Evolutionary conservation across 2,329 filamentous ascomycete species (phyloP).

Genomic region (Aureobasidium sp.): DNA sequence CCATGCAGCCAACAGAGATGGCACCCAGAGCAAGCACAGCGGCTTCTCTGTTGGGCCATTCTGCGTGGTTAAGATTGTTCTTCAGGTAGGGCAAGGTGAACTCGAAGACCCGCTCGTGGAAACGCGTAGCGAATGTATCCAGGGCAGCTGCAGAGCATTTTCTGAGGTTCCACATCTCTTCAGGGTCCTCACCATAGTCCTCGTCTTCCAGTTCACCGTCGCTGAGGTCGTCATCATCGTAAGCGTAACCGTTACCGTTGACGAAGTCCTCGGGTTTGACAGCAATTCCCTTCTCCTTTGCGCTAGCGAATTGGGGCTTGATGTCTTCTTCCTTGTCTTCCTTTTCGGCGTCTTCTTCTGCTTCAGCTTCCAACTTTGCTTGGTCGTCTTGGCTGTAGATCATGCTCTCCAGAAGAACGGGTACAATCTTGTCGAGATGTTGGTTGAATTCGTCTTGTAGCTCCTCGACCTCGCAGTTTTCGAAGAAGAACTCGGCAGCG

Average conservation of each 20-base stretch:
- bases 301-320: conserved; percentile 80
- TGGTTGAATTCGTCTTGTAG: conserved; percentile 69
- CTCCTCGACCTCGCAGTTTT: conserved; percentile 77
- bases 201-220: conserved; percentile 82
- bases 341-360: conserved; percentile 75
- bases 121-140: conserved; percentile 88
- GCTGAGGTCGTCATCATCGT: conserved; percentile 65
- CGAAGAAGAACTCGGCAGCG: conserved; percentile 95
- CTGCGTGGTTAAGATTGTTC: conserved; percentile 74
- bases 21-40: conserved; percentile 90
- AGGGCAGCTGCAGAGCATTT: conserved; percentile 96
- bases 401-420: conserved; percentile 88
- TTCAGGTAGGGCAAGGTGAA: conserved; percentile 88
- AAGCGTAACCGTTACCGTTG: conserved; percentile 28
- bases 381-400: conserved; percentile 94
- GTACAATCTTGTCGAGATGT: conserved; percentile 76
- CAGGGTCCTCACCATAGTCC: conserved; percentile 62
- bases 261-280: conserved; percentile 29
- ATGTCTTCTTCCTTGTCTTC: conserved; percentile 89
- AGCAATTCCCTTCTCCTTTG: conserved; percentile 19
- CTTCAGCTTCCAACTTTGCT: conserved; percentile 67
- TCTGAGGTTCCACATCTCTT: conserved; percentile 88
- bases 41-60: conserved; percentile 90
- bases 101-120: conserved; percentile 79
- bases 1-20: conserved; percentile 89